A percentile compares a stretch with the other conserved stretches of the same genome.
Conservation (phyloP, 805 yeast species). For the Grigorovia transvaalensis region DNA sequence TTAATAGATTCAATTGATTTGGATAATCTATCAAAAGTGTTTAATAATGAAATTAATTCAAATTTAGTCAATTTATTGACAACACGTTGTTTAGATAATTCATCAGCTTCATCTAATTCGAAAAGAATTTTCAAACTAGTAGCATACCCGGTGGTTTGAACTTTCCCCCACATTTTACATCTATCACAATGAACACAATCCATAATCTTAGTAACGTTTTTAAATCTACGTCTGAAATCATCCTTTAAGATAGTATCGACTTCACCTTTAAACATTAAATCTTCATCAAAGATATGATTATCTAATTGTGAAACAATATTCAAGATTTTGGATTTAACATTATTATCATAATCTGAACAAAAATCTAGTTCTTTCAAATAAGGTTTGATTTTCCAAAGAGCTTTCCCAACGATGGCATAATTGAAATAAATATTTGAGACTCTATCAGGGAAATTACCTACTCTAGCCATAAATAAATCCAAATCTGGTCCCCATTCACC, state of each 20-base stretch:
- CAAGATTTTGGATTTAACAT: conserved; percentile 36
- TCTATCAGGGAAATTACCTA: conserved; percentile 84
- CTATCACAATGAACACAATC: conserved; percentile 98
- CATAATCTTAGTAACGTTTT: conserved; percentile 86
- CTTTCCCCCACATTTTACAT: conserved; percentile 96
- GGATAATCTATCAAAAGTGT: conserved; percentile 86
- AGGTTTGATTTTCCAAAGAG: conserved; percentile 58
- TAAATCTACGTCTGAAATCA: conserved; percentile 78
- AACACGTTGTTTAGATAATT: conserved; percentile 35
- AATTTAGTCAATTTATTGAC: conserved; percentile 58
- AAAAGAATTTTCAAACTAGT: conserved; percentile 87
- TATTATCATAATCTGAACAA: conserved; percentile 35
- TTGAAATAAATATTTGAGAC: conserved; percentile 84
- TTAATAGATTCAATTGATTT: conserved; percentile 70
- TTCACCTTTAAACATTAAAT: conserved; percentile 38
- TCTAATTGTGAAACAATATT: conserved; percentile 30
- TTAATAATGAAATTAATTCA: conserved; percentile 82
- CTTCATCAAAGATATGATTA: conserved; percentile 39
- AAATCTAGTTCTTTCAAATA: conserved; percentile 43
- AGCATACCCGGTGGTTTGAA: conserved; percentile 95
- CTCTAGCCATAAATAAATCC: conserved; percentile 74
- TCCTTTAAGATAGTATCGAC: conserved; percentile 48
- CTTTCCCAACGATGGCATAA: conserved; percentile 76
- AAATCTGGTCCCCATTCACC: conserved; percentile 80
- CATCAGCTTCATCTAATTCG: conserved; percentile 47